Conservation (phyloP, 495 filamentous ascomycete species). For the Penicillium waksmanii region DNA sequence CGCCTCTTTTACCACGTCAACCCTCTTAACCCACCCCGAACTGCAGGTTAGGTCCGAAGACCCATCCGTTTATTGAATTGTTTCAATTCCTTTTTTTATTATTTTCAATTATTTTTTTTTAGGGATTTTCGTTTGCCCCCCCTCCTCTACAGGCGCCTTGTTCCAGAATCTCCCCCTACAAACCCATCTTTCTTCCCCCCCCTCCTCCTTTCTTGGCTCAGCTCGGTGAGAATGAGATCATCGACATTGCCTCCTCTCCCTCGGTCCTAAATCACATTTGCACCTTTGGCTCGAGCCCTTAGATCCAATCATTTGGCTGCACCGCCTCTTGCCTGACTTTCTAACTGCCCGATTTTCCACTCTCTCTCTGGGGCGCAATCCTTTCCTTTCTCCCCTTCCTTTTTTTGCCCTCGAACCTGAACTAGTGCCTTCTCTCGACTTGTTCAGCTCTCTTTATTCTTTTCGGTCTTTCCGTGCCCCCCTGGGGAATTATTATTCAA, state of each 20-base stretch:
- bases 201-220: constrained; percentile 21
- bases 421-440: constrained; percentile 8
- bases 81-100: constrained; percentile 22
- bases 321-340: constrained; percentile 23
- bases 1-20: constrained; percentile 24
- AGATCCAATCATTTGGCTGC: constrained; percentile 25
- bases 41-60: constrained; percentile 26
- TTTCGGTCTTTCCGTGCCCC: constrained; percentile 4
- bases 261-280: constrained; percentile 18
- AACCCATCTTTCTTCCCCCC: constrained; percentile 3
- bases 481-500: background rate
- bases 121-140: constrained; percentile 11
- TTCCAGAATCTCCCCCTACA: constrained; percentile 17
- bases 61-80: constrained; percentile 13
- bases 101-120: constrained; percentile 21
- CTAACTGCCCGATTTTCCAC: constrained; percentile 20
- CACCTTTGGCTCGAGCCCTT: constrained; percentile 12
- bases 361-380: constrained; percentile 17
- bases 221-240: constrained; percentile 32
- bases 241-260: constrained; percentile 25
- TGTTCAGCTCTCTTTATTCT: constrained; percentile 10
- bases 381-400: constrained; percentile 15
- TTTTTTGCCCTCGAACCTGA: constrained; percentile 12
- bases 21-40: constrained; percentile 16
- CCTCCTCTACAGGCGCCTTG: constrained; percentile 12